phyloP scores from a whole-genome alignment of 331 rosid genomes.

The Arachis monticola region DNA sequence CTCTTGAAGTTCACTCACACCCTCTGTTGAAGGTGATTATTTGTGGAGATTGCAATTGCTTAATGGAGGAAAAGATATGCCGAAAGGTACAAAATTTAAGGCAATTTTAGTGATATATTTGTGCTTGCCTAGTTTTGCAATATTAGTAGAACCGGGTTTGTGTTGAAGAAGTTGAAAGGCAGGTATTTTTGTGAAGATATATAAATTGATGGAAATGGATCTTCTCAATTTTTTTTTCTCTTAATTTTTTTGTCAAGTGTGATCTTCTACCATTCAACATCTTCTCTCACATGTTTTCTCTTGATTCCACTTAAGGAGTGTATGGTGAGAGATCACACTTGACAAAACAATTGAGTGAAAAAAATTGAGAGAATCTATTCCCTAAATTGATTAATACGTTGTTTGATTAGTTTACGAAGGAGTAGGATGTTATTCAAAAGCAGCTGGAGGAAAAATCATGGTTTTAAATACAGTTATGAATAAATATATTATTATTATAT shows the following conservation, averaged over 20 bases:
- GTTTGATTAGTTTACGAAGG: slow-evolving; percentile 3
- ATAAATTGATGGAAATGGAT: neutral
- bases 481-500: neutral
- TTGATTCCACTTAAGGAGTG: too few species aligned
- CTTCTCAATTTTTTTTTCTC: too few species aligned
- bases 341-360: too few species aligned
- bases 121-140: slow-evolving; percentile 19
- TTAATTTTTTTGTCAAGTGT: too few species aligned
- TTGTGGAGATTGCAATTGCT: slow-evolving; percentile 71
- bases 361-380: too few species aligned
- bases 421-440: neutral
- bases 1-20: slow-evolving; percentile 59
- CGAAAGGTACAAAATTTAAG: slow-evolving; percentile 47
- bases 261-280: too few species aligned
- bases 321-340: too few species aligned
- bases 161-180: neutral
- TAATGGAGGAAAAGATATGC: slow-evolving; percentile 54
- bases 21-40: slow-evolving; percentile 74
- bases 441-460: slow-evolving; percentile 9
- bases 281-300: too few species aligned
- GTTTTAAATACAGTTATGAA: slow-evolving; percentile 18
- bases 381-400: neutral
- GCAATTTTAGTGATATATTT: slow-evolving; percentile 4
- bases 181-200: neutral
- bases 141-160: slow-evolving; percentile 4